phyloP scores from a whole-genome alignment of 2,329 filamentous ascomycete genomes.

The Pyrenochaeta sp. region DNA sequence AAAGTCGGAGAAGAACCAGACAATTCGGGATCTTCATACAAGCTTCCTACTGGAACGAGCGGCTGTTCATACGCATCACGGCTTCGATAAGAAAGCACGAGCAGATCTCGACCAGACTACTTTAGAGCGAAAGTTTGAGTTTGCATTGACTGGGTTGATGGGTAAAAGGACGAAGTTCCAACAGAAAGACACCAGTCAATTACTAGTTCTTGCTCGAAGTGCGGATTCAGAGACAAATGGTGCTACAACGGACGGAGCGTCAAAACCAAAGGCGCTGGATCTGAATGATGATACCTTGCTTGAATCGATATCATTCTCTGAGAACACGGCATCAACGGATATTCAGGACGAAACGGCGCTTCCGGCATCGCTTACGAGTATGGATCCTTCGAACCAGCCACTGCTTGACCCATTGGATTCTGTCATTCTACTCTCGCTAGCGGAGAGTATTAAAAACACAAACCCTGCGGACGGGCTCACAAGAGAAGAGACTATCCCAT shows the following conservation, averaged over 20 bases:
- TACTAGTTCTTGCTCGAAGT: slow-evolving; percentile 90
- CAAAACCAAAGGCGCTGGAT: slow-evolving; percentile 72
- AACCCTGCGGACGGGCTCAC: slow-evolving; percentile 86
- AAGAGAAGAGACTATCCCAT: slow-evolving; percentile 91
- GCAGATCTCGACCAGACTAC: slow-evolving; percentile 75
- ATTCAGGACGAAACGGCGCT: slow-evolving; percentile 61
- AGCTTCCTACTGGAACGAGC: slow-evolving; percentile 83
- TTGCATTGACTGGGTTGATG: slow-evolving; percentile 83
- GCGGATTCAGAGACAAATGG: slow-evolving; percentile 41
- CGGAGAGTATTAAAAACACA: slow-evolving; percentile 90
- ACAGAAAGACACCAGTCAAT: slow-evolving; percentile 81
- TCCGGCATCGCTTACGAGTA: slow-evolving; percentile 66
- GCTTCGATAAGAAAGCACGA: slow-evolving; percentile 77
- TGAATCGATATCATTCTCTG: slow-evolving; percentile 83
- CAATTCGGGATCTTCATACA: slow-evolving; percentile 52
- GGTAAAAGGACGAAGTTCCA: slow-evolving; percentile 87
- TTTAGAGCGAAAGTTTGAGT: slow-evolving; percentile 74
- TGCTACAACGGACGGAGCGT: slow-evolving; percentile 28
- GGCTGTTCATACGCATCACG: slow-evolving; percentile 83
- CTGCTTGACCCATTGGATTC: slow-evolving; percentile 84
- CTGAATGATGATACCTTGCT: slow-evolving; percentile 93
- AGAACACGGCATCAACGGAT: slow-evolving; percentile 56
- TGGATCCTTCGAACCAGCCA: slow-evolving; percentile 84
- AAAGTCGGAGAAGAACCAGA: slow-evolving; percentile 25
- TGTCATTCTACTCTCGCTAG: slow-evolving; percentile 79